phyloP scores from a whole-genome alignment of 2,329 filamentous ascomycete species.

The Botrytis hyacinthi region DNA sequence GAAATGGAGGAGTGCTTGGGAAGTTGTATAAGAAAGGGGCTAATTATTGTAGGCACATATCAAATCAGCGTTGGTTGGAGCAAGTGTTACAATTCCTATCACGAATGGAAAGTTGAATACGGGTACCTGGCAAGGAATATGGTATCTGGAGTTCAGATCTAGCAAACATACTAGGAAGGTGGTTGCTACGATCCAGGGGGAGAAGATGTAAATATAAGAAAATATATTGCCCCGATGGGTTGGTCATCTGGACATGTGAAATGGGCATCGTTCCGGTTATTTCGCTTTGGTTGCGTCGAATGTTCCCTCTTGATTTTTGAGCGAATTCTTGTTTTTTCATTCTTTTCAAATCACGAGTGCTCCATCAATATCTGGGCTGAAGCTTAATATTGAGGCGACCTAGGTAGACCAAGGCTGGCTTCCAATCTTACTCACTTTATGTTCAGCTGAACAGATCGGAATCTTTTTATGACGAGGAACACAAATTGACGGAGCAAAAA shows the following conservation, averaged over 20 bases:
- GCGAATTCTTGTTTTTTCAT: neutral
- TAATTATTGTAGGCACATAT: conserved; percentile 68
- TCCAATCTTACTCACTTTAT: neutral
- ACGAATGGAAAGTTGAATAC: conserved; percentile 73
- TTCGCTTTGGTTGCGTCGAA: neutral
- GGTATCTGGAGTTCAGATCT: conserved; percentile 87
- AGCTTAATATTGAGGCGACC: neutral
- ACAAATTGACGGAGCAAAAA: neutral
- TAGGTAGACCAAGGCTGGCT: neutral
- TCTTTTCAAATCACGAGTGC: neutral
- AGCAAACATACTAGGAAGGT: conserved; percentile 75
- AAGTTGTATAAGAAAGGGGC: neutral
- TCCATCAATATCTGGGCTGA: neutral
- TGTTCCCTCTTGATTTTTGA: neutral
- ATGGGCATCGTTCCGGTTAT: neutral
- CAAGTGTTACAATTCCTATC: conserved; percentile 88
- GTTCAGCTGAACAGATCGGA: neutral
- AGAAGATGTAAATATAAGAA: conserved; percentile 51
- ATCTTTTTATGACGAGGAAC: neutral
- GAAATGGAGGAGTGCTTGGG: neutral
- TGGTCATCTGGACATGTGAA: neutral
- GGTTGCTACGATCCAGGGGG: conserved; percentile 91
- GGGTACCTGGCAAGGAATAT: conserved; percentile 83
- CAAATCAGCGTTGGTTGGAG: conserved; percentile 85
- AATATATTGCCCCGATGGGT: neutral